Percentiles rank a stretch among this genome's conserved stretches.
phyloP scores from a whole-genome alignment of 2,329 filamentous ascomycete genomes.

The Bipolaris cookei region DNA sequence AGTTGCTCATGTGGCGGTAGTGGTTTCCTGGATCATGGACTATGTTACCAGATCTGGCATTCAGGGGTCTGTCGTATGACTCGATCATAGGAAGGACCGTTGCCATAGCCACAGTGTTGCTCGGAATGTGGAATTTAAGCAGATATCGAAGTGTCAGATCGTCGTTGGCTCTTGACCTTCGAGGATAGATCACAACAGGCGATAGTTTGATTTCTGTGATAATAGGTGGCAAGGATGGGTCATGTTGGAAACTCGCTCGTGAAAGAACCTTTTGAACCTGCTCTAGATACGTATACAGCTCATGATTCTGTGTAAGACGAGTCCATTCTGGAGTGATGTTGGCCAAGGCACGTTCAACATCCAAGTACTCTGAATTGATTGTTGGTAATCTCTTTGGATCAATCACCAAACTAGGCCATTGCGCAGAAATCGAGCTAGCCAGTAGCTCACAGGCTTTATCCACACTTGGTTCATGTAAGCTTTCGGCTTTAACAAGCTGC shows the following conservation, averaged over 20 bases:
- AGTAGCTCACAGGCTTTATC: slow-evolving; percentile 46
- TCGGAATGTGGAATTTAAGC: background rate
- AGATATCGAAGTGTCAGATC: slow-evolving; percentile 7
- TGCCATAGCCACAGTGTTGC: background rate
- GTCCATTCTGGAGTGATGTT: slow-evolving; percentile 56
- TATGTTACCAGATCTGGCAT: background rate
- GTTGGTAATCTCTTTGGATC: slow-evolving; percentile 36
- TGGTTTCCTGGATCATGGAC: background rate
- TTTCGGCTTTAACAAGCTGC: slow-evolving; percentile 39
- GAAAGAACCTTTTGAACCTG: slow-evolving; percentile 50
- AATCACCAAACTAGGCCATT: slow-evolving; percentile 51
- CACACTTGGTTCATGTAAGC: slow-evolving; percentile 28
- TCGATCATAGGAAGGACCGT: too few species aligned
- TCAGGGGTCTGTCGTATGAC: background rate
- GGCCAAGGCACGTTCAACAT: slow-evolving; percentile 49
- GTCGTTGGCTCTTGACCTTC: slow-evolving; percentile 2
- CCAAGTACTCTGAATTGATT: slow-evolving; percentile 39
- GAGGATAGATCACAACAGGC: background rate
- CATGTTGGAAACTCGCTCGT: slow-evolving; percentile 3
- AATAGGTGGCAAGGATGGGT: background rate
- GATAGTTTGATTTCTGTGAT: background rate
- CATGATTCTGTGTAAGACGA: slow-evolving; percentile 56
- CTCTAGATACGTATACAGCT: slow-evolving; percentile 54
- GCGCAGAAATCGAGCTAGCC: slow-evolving; percentile 48
- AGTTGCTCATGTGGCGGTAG: background rate